Evolutionary conservation across 306 rosid genomes (phyloP).

Genomic region (Begonia loranthoides): DNA sequence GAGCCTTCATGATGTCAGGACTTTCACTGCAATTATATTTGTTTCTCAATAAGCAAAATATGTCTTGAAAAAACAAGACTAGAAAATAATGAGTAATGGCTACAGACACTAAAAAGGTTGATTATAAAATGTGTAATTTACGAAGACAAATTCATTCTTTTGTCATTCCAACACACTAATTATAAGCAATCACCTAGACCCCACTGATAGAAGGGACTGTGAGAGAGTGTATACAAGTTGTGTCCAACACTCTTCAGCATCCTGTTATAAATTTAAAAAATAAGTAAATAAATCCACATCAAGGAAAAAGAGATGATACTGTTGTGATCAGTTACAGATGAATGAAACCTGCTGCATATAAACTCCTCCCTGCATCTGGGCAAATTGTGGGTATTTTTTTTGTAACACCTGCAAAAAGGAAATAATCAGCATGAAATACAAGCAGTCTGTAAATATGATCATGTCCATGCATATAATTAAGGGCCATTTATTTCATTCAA

Average conservation of each 20-base stretch:
- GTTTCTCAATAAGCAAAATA: background rate
- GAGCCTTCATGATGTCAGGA: slow-evolving; percentile 65
- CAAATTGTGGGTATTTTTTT: slow-evolving; percentile 95
- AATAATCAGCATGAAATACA: slow-evolving; percentile 8
- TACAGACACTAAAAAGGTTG: background rate
- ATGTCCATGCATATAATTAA: too few relatives aligned
- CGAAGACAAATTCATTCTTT: background rate
- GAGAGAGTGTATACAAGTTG: slow-evolving; percentile 92
- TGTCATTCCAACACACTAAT: background rate
- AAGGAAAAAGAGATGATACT: slow-evolving; percentile 1
- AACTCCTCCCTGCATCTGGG: slow-evolving; percentile 75
- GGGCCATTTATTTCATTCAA: too few relatives aligned
- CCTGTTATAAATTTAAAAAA: slow-evolving; percentile 36
- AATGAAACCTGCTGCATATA: slow-evolving; percentile 90
- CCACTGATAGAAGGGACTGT: slow-evolving; percentile 67
- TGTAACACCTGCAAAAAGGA: slow-evolving; percentile 56
- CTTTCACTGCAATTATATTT: slow-evolving; percentile 47
- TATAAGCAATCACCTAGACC: slow-evolving; percentile 50
- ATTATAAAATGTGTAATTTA: too few relatives aligned
- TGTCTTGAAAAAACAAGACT: background rate
- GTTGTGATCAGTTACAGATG: slow-evolving; percentile 6
- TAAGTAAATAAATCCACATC: slow-evolving; percentile 8
- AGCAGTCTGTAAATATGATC: too few relatives aligned
- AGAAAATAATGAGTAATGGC: background rate
- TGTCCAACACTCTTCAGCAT: slow-evolving; percentile 99